Evolutionary conservation across 78 protist species (phyloP), one percentile per base, ranked within the genome.

Genomic region (Trichosphaerium sp.): DNA sequence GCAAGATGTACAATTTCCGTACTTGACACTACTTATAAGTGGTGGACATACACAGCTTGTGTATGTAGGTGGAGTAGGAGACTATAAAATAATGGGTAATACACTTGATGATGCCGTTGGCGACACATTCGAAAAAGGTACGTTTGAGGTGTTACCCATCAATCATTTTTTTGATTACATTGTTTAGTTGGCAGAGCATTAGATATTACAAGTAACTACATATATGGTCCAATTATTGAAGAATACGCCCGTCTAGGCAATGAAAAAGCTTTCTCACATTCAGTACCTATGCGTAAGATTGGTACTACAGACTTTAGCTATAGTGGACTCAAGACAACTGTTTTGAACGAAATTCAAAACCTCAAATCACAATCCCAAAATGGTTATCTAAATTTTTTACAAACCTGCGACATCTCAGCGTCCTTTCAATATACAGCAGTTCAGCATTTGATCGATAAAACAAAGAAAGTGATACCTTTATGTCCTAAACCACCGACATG

Each of bases 31-130:
- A 0, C 65, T 85, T 29, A 71, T 75, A 1, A 63, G 83, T 25
- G 90, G 90, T 12, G 92, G 92, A 4, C 87, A 88, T 56, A 35
- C 81, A 3, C 88, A 76, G 43, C 44, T 88, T 14, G 61, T 81
- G 4, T 59, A 73, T 15, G 83, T 82, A 51, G 62, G 76, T 14
- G 84, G 58, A 38, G 68, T 84, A 3, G 77, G 71, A 1, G 5
- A 34, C 0, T 84, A 84, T 42, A 23, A 35, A 25, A 49, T 72
- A 21, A 34, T 84, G 5, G 93, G 88, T 1, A 44, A 65, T 23
- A 88, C 93, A 12, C 41, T 76, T 49, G 93, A 88, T 43, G 93
- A 88, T 65, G 82, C 90, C 8, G 56, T 87, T 4, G 93, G 93
- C 18, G 93, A 88, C 54, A 78, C 87, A 35, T 75, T 80, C 15